A percentile compares a stretch with the other conserved stretches of the same genome.
Conservation (phyloP, 169 alveolate species). For the Perkinsus olseni region DNA sequence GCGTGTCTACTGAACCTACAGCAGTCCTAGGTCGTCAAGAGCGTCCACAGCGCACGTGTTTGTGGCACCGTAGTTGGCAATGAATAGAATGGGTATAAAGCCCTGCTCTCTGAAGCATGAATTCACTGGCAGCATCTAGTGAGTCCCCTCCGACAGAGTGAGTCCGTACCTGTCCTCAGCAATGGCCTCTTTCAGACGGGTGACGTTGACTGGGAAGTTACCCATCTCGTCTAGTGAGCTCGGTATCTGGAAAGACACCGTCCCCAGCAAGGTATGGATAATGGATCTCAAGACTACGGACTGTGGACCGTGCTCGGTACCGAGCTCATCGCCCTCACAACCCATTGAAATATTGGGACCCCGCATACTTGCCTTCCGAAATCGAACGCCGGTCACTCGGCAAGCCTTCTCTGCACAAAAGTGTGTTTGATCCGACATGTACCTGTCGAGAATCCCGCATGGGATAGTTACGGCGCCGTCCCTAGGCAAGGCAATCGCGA, state of each 20-base stretch:
- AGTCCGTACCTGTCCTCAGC: slow-evolving; percentile 2
- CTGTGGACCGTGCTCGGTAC: too few relatives aligned
- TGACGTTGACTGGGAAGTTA: background rate
- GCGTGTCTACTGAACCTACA: background rate
- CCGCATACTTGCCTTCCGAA: background rate
- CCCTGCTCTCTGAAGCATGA: background rate
- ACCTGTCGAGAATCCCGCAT: background rate
- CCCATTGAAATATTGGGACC: too few relatives aligned
- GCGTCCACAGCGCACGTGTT: slow-evolving; percentile 12
- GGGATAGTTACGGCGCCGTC: too few relatives aligned
- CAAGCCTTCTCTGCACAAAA: background rate
- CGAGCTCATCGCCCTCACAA: too few relatives aligned
- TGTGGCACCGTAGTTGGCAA: slow-evolving; percentile 20
- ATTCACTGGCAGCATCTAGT: too few relatives aligned
- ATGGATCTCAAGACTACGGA: too few relatives aligned
- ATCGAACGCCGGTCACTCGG: background rate
- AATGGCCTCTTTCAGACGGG: background rate
- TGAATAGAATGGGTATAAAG: slow-evolving; percentile 2
- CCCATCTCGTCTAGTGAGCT: background rate
- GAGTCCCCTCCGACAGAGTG: too few relatives aligned
- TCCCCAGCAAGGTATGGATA: too few relatives aligned
- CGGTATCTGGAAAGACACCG: background rate
- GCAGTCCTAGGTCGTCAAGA: background rate
- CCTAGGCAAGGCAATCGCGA: background rate
- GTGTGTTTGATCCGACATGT: slow-evolving; percentile 17